Evolutionary conservation across 306 rosid genomes (phyloP), one percentile per base, ranked within the genome.

Genomic region (Oemleria cerasiformis): DNA sequence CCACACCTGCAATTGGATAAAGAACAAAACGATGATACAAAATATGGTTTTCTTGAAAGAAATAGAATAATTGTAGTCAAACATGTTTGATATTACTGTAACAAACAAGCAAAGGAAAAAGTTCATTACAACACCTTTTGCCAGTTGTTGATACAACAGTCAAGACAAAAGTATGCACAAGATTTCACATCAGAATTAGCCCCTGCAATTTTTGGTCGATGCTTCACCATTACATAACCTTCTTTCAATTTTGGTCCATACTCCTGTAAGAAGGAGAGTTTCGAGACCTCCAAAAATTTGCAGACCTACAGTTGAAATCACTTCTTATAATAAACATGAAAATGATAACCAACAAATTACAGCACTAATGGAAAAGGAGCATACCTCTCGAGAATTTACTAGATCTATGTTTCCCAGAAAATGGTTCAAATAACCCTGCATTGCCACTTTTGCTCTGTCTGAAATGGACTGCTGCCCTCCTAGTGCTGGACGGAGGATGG

Each of bases 341-440:
- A 21, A 41, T 23, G 65, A 56, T 25, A 41, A 55, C 45, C 64
- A 13, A 23, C 11, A 5, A 42, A 41, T 41, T 12, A 56, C 53
- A 70, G 16, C 40, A 40, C 39, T 30, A 55, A 16, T 23, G 9
- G 8, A 70, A 41, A 55, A 8, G 20, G 5, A 59, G 68, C 73
- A 84, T 70, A 88, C 98, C 96, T 93, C 98, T 78, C 78, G 84
- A 75, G 97, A 90, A 83, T 93, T 93, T 65, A 90, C 92, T 65
- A 90, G 84, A 75, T 93, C 94, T 83, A 84, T 75, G 82, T 84
- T 90, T 79, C 96, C 97, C 23, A 90, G 66, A 70, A 90, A 93
- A 48, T 81, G 98, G 81, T 87, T 86, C 86, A 93, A 75, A 79
- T 93, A 93, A 20, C 85, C 85, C 82, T 90, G 96, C 98, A 93